Base-by-base conservation (phyloP, 2,329 filamentous ascomycete genomes). In the Dactylellina cionopaga region DNA sequence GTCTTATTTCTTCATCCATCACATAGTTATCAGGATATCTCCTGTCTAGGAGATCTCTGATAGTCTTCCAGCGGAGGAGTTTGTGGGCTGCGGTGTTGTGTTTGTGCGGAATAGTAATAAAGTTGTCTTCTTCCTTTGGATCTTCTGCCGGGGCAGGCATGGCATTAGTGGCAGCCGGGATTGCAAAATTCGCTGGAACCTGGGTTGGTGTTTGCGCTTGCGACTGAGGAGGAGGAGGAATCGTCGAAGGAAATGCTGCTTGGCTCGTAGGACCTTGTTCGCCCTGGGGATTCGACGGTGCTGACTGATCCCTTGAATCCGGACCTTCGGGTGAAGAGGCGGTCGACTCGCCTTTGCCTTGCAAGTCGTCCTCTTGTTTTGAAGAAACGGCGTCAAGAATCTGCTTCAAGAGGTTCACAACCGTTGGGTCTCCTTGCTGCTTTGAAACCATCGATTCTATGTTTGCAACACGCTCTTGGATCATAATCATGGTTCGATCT, bases 61-160 rank as follows among this genome's bases (percentile, higher is more conserved):
- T 92, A 0, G 88, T 85, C 0, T 85, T 85, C 88, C 90, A 92
- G 47, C 86, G 84, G 25, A 98, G 82, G 15, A 98, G 83, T 74
- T 92, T 87, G 54, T 95, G 91, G 0, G 92, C 92, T n/a, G 92
- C 87, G 0, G 93, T 97, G 0, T 92, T 96, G 78, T 98, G 94
- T 75, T 96, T 91, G 25, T 89, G 86, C 0, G 92, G 91, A 63
- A 96, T 91, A 1, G 90, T 87, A 11, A 90, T 86, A 75, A 88
- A 75, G 54, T 77, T 75, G 58, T 77, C 77, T 74, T 75, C 75
- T 54, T 75, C 75, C 43, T 76, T 75, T 15, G 9, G 49, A n/a
- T 60, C 46, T 17, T 62, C 44, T 19, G 69, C 81, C 5, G 84
- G 83, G 5, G 84, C 84, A 17, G 85, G 84, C 44, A 85, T 83